Evolutionary conservation across 768 basidiomycete genomes (phyloP).

Genomic region (Podaxis sp.): DNA sequence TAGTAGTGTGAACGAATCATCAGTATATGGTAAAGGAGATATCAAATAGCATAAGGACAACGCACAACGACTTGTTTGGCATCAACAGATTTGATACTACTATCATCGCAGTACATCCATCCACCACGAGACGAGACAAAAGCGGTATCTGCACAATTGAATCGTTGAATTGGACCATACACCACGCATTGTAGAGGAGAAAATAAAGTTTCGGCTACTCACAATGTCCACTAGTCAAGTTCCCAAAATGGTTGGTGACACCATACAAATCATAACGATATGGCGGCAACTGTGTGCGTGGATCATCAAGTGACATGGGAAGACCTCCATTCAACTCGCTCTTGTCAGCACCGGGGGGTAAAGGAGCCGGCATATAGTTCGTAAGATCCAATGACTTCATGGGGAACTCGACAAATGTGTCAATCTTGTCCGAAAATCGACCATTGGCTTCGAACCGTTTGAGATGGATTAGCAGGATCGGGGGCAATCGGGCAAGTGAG

Average conservation of each 20-base stretch:
- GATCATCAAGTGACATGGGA: constrained; percentile 59
- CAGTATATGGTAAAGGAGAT: not conserved
- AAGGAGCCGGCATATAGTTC: constrained; percentile 82
- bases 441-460: constrained; percentile 93
- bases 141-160: constrained; percentile 72
- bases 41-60: constrained; percentile 13
- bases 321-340: constrained; percentile 44
- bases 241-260: constrained; percentile 96
- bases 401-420: constrained; percentile 93
- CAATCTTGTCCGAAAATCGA: constrained; percentile 93
- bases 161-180: not conserved
- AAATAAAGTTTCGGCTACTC: constrained; percentile 28
- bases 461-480: constrained; percentile 87
- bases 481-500: constrained; percentile 89
- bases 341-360: constrained; percentile 64
- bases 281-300: constrained; percentile 80
- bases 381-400: constrained; percentile 59
- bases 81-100: constrained; percentile 73
- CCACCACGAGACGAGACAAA: constrained; percentile 83
- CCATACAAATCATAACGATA: constrained; percentile 93
- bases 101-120: constrained; percentile 96
- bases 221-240: constrained; percentile 95
- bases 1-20: constrained; percentile 22
- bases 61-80: constrained; percentile 83
- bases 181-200: constrained; percentile 16